Evolutionary conservation across 2,329 filamentous ascomycete genomes (phyloP).

Genomic region (Mollisiaceae sp.): DNA sequence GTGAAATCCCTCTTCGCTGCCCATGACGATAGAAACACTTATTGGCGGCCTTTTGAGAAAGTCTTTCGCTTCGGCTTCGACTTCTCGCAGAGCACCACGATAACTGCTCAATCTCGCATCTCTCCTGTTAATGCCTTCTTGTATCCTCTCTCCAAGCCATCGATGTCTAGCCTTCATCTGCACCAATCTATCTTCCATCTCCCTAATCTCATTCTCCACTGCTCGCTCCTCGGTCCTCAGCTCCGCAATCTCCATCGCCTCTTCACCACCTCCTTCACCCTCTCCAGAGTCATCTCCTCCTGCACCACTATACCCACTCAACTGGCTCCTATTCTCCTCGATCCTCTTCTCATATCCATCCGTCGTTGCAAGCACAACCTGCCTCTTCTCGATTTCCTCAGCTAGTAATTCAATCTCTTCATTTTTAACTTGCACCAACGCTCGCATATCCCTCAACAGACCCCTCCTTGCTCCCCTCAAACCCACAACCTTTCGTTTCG

Average conservation of each 20-base stretch:
- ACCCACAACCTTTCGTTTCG: slow-evolving; percentile 56
- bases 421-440: slow-evolving; percentile 67
- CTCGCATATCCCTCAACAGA: slow-evolving; percentile 65
- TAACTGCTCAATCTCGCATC: slow-evolving; percentile 78
- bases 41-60: slow-evolving; percentile 63
- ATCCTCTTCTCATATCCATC: slow-evolving; percentile 55
- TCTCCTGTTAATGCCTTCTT: slow-evolving; percentile 66
- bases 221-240: slow-evolving; percentile 59
- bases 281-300: slow-evolving; percentile 53
- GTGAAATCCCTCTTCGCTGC: slow-evolving; percentile 53
- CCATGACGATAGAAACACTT: slow-evolving; percentile 31
- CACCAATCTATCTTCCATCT: slow-evolving; percentile 67
- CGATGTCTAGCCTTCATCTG: slow-evolving; percentile 64
- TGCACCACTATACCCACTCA: slow-evolving; percentile 57
- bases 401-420: slow-evolving; percentile 70
- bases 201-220: slow-evolving; percentile 67
- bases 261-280: slow-evolving; percentile 51
- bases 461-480: slow-evolving; percentile 68
- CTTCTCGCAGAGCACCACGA: slow-evolving; percentile 66
- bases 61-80: slow-evolving; percentile 64
- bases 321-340: slow-evolving; percentile 51
- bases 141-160: slow-evolving; percentile 64
- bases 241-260: slow-evolving; percentile 63
- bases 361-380: slow-evolving; percentile 62
- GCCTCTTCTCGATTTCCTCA: slow-evolving; percentile 60